Evolutionary conservation across 495 filamentous ascomycete genomes (phyloP).

Genomic region (Penicillium atrosanguineum): DNA sequence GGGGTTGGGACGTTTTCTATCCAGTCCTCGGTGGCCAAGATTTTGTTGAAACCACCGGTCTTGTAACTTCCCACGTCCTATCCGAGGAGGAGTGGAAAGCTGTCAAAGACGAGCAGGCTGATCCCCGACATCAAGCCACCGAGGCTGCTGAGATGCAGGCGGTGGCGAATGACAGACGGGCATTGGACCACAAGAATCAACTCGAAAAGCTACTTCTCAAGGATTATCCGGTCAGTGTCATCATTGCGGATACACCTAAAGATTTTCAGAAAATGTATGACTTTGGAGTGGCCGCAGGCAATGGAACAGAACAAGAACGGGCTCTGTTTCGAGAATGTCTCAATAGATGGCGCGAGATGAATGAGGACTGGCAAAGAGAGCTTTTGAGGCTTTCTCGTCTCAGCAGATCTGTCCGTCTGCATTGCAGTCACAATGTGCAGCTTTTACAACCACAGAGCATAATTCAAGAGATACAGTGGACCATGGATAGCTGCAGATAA

Average conservation of each 20-base stretch:
- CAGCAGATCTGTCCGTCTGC: too few relatives aligned
- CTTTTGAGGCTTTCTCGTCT: too few relatives aligned
- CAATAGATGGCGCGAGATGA: too few relatives aligned
- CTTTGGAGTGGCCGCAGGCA: too few relatives aligned
- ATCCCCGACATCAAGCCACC: constrained; percentile 18
- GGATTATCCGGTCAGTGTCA: constrained; percentile 19
- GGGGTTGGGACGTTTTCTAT: constrained; percentile 14
- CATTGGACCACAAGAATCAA: constrained; percentile 13
- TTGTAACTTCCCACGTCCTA: constrained; percentile 17
- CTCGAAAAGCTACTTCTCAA: constrained; percentile 12
- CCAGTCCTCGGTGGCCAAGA: constrained; percentile 17
- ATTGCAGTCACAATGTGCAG: too few relatives aligned
- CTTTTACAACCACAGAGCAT: too few relatives aligned
- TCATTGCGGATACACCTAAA: constrained; percentile 15
- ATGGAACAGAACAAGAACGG: too few relatives aligned
- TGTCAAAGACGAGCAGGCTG: constrained; percentile 14
- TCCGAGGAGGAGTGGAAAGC: constrained; percentile 18
- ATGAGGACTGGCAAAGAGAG: too few relatives aligned
- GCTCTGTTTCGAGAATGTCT: too few relatives aligned
- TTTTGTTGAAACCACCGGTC: constrained; percentile 16
- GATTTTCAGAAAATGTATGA: constrained; percentile 19
- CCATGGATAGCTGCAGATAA: too few relatives aligned
- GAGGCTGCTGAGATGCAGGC: constrained; percentile 17
- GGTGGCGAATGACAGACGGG: constrained; percentile 10
- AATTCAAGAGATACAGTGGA: too few relatives aligned